Evolutionary conservation across 2,329 filamentous ascomycete genomes (phyloP), one percentile per base, ranked within the genome.

Genomic region (Fusarium robinianum): DNA sequence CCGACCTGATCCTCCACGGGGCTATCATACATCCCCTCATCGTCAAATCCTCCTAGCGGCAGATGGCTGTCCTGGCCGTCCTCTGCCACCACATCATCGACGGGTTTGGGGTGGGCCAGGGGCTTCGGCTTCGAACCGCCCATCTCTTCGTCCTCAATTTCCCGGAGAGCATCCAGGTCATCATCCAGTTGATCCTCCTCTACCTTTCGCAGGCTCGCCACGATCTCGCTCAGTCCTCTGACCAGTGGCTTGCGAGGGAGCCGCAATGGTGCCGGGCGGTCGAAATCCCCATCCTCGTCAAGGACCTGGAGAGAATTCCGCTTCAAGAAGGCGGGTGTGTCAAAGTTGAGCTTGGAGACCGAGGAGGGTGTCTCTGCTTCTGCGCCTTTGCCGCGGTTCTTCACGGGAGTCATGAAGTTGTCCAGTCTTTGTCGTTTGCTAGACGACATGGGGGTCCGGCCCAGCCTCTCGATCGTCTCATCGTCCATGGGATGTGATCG

Each of bases 141-240:
- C 39, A 47, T 54, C n/a, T 60, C 65, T 24, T 74, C 77, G 18
- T 69, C 66, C 64, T 92, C 87, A 59, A 85, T 71, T 62, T 90
- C 88, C n/a, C 79, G 78, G 62, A 92, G 69, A 2, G 84, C 81
- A 6, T 90, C 87, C 48, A 88, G 70, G 22, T 92, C 87, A 17
- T 91, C 87, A 36, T 89, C 87, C 40, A 85, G 71, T 12, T 73
- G 72, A 30, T 87, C 80, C 38, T 89, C 85, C 63, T 89, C 83
- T 41, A 88, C 75, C 61, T 82, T 83, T 49, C 84, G 77, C 53
- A 92, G 71, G 16, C 80, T 80, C 14, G 85, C 83, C 15, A 92
- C 84, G 53, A 91, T 85, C 51, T 81, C 84, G 63, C 87, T 91
- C 41, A 94, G 67, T 18, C 85, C 86, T 44, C 85, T 77, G 2